Conservation (phyloP, 225 moss, liverwort and hornwort genomes). For the Polytrichum formosum region DNA sequence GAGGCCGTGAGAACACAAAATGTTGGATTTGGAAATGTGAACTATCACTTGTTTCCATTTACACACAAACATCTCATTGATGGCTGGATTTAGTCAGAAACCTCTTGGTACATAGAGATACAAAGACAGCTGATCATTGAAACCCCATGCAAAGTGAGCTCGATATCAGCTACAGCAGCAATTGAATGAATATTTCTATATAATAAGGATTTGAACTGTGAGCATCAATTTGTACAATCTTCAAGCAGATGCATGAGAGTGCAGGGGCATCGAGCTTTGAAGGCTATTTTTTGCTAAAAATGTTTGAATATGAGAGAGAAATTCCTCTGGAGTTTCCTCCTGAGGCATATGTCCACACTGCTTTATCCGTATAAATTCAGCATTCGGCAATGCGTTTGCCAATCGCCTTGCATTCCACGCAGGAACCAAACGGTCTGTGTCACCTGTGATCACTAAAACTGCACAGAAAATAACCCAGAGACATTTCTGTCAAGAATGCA, state of each 20-base stretch:
- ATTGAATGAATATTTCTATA: too few species aligned
- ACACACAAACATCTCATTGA: too few species aligned
- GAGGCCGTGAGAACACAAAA: too few species aligned
- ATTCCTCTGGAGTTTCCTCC: constrained; percentile 80
- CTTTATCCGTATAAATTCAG: constrained; percentile 68
- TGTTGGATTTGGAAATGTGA: too few species aligned
- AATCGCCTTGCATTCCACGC: constrained; percentile 75
- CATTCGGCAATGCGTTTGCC: constrained; percentile 65
- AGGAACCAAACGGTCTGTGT: constrained; percentile 86
- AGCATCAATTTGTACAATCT: too few species aligned
- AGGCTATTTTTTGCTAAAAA: constrained; percentile 37
- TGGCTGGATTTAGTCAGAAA: too few species aligned
- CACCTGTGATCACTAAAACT: constrained; percentile 63
- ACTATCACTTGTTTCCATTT: too few species aligned
- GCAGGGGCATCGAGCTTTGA: background rate
- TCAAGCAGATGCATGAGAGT: constrained; percentile 6
- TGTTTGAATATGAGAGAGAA: constrained; percentile 51
- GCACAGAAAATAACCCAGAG: constrained; percentile 6
- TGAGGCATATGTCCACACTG: constrained; percentile 92
- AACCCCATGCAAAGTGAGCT: too few species aligned
- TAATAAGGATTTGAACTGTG: too few species aligned
- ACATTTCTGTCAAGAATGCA: background rate
- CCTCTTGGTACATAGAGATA: too few species aligned
- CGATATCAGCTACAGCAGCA: too few species aligned
- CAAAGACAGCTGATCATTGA: too few species aligned